Base-by-base conservation (phyloP, 768 basidiomycete species). In the Lactarius psammicola region DNA sequence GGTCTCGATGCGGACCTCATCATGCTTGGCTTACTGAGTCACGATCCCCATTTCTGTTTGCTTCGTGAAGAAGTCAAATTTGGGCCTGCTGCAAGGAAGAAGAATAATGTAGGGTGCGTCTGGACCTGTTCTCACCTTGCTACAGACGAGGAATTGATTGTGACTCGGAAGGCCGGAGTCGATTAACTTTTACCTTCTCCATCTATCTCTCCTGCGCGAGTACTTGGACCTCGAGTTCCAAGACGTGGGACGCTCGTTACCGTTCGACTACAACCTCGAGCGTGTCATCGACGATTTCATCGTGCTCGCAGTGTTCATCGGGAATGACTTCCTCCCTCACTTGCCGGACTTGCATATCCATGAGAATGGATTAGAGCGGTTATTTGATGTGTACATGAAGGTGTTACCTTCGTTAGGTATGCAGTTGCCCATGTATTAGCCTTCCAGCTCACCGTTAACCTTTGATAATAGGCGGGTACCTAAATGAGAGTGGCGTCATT, bases 51-150 rank as follows among this genome's bases (percentile, higher is more conserved):
- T 78, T 99, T 98, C 78, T 98, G 96, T 78, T 81, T 98, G 63
- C 80, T 99, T 70, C 87, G 97, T 62, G 97, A 99, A 78, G 97
- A 99, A 76, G 97, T 99, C 73, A 95, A 96, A 74, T 98, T 99
- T 78, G 96, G 97, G 9, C 90, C 93, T 30, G 78, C 86, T 20
- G 76, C 85, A 63, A 85, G 80, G 77, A 92, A 85, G 80, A 95
- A 93, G 77, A 81, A 81, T 56, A 83, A 74, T 63, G 74, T 80
- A 71, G 83, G 82, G 86, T 86, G 69, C 69, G 76, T 69, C 49
- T 62, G 18, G 49, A 15, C 56, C 4, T 62, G 23, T 31, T 56
- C 7, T 36, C 57, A n/a, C 13, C 8, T 46, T 36, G 1, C 23
- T 49, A 33, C 36, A 4, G 28, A 44, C 34, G 26, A 26, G 36